Conservation (phyloP, 2,329 filamentous ascomycete species). For the Phoma sp. region DNA sequence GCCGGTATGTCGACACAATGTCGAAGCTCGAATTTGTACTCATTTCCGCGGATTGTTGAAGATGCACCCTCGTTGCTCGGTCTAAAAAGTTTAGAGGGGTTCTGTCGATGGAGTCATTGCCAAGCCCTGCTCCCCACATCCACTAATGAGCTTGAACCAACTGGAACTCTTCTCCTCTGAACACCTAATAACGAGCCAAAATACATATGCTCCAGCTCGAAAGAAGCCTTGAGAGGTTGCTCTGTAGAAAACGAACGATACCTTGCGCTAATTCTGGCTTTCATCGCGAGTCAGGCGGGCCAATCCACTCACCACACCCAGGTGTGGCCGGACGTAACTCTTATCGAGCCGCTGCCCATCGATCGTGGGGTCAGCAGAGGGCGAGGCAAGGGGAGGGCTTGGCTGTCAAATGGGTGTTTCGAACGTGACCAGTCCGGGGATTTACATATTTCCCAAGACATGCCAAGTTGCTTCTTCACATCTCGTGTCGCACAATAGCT, state of each 20-base stretch:
- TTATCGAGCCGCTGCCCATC: not conserved
- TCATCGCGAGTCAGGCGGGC: not conserved
- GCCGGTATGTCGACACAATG: conserved; percentile 70
- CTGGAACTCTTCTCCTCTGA: not conserved
- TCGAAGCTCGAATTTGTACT: conserved; percentile 47
- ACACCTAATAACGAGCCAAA: not conserved
- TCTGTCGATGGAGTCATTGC: conserved; percentile 20
- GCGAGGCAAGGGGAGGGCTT: not conserved
- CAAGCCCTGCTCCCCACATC: conserved; percentile 17
- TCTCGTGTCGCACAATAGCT: conserved; percentile 13
- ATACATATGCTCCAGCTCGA: not conserved
- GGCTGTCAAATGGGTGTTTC: conserved; percentile 1
- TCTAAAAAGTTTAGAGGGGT: conserved; percentile 30
- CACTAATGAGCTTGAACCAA: not conserved
- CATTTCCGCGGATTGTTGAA: conserved; percentile 28
- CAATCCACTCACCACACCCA: not conserved
- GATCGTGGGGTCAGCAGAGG: not conserved
- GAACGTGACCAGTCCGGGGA: not conserved
- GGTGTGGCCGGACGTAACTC: not conserved
- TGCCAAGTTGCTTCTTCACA: conserved; percentile 8
- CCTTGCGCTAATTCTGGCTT: not conserved
- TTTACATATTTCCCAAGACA: conserved; percentile 1
- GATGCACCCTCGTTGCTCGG: conserved; percentile 2
- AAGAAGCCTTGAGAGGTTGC: not conserved
- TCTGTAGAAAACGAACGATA: not conserved